Evolutionary conservation across 2,329 filamentous ascomycete genomes (phyloP).

Genomic region (Exophiala spinifera): DNA sequence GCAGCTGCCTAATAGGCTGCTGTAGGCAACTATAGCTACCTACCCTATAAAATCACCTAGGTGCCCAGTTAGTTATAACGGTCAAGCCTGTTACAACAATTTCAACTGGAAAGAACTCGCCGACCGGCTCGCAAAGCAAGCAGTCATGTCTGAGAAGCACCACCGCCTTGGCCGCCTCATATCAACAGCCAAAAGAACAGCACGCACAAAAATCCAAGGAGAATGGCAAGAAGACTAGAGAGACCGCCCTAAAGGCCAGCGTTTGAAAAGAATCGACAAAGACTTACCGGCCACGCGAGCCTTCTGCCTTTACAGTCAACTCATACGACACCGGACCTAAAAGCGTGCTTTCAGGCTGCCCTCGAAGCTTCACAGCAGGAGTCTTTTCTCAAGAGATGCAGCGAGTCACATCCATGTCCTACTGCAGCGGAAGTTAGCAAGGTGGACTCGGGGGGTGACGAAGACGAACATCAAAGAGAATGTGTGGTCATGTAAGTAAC

Average conservation of each 20-base stretch:
- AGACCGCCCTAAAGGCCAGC: slow-evolving; percentile 1
- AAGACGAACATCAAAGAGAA: not conserved
- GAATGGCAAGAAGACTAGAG: slow-evolving; percentile 13
- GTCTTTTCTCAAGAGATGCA: too few species aligned
- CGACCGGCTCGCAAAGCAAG: slow-evolving; percentile 17
- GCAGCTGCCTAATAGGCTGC: too few species aligned
- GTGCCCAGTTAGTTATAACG: too few species aligned
- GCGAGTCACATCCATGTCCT: too few species aligned
- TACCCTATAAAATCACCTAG: too few species aligned
- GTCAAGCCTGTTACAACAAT: too few species aligned
- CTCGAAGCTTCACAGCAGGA: too few species aligned
- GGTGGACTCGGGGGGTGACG: not conserved
- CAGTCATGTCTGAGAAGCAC: slow-evolving; percentile 4
- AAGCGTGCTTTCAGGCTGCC: not conserved
- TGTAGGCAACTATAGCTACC: too few species aligned
- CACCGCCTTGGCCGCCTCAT: slow-evolving; percentile 6
- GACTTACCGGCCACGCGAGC: slow-evolving; percentile 11
- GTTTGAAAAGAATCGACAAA: slow-evolving; percentile 4
- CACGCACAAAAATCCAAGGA: slow-evolving; percentile 4
- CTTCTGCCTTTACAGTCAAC: slow-evolving; percentile 17
- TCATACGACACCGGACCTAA: slow-evolving; percentile 24
- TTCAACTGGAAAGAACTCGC: slow-evolving; percentile 6
- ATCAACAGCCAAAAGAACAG: slow-evolving; percentile 3
- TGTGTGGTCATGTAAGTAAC: too few species aligned
- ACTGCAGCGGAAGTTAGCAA: too few species aligned